phyloP scores from a whole-genome alignment of 306 rosid species.

The Castanea crenata region DNA sequence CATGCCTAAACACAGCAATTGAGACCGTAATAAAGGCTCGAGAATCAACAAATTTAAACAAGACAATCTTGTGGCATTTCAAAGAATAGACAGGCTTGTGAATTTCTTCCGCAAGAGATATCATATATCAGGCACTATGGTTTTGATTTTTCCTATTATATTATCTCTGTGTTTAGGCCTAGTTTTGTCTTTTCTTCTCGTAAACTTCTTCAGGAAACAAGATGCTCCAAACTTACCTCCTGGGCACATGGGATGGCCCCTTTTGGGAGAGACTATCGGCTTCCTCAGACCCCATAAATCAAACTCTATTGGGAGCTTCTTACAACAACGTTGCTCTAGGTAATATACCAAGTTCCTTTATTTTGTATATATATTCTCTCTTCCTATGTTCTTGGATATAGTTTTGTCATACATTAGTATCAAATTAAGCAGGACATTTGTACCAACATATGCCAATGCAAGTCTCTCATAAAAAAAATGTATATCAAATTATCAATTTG shows the following conservation, averaged over 20 bases:
- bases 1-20: too few species aligned
- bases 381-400: neutral
- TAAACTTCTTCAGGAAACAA: conserved; percentile 13
- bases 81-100: neutral
- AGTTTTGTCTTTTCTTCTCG: conserved; percentile 38
- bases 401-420: neutral
- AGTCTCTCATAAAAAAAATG: too few species aligned
- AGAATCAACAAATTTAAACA: neutral
- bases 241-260: conserved; percentile 78
- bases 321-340: conserved; percentile 61
- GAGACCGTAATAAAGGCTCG: neutral
- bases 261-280: conserved; percentile 58
- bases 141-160: conserved; percentile 16
- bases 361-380: neutral
- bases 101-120: conserved; percentile 7
- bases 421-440: neutral
- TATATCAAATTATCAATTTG: too few species aligned
- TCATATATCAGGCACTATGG: conserved; percentile 26
- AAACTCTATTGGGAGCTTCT: conserved; percentile 56
- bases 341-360: conserved; percentile 14
- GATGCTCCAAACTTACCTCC: conserved; percentile 33
- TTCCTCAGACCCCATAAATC: conserved; percentile 73
- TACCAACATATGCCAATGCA: too few species aligned
- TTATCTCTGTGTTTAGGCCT: conserved; percentile 28
- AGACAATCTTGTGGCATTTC: neutral